Conservation (phyloP, 2,329 filamentous ascomycete genomes). For the Arthrobotrys megalospora region DNA sequence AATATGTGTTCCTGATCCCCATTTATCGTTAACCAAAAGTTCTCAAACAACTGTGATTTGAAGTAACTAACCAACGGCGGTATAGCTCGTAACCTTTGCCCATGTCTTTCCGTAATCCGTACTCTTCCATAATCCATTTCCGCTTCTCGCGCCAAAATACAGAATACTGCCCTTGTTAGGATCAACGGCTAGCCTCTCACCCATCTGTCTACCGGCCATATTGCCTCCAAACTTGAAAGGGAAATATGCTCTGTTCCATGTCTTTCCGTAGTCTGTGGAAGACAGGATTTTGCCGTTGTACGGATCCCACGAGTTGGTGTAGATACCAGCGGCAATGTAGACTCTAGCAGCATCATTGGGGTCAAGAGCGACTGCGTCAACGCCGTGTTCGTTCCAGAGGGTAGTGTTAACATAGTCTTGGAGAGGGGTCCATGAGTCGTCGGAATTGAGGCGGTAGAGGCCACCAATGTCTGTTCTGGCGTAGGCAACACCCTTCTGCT, state of each 20-base stretch:
- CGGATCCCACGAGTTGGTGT: conserved; percentile 75
- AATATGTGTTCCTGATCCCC: conserved; percentile 69
- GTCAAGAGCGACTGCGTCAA: conserved; percentile 74
- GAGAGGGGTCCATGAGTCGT: conserved; percentile 74
- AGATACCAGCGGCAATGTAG: conserved; percentile 73
- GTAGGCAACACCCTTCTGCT: conserved; percentile 71
- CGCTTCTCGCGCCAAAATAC: conserved; percentile 74
- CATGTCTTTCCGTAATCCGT: conserved; percentile 73
- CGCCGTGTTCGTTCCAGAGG: conserved; percentile 73
- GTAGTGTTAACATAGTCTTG: conserved; percentile 70
- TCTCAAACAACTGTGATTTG: neutral
- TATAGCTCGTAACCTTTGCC: conserved; percentile 72
- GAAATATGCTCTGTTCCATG: conserved; percentile 71
- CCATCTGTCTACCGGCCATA: conserved; percentile 75
- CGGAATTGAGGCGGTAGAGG: conserved; percentile 72
- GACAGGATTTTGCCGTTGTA: conserved; percentile 73
- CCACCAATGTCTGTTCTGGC: conserved; percentile 74
- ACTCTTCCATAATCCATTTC: conserved; percentile 75
- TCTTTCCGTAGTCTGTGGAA: conserved; percentile 72
- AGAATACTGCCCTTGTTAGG: conserved; percentile 73
- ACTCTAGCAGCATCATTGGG: conserved; percentile 72
- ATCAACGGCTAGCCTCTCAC: conserved; percentile 73
- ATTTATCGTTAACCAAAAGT: neutral
- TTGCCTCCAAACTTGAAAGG: conserved; percentile 76
- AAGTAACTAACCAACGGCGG: conserved; percentile 66